These are phyloP conservation scores for Monosporascus sp. DNA, from an alignment of 2,329 filamentous ascomycete genomes.

Conservation along the genomic window DNA sequence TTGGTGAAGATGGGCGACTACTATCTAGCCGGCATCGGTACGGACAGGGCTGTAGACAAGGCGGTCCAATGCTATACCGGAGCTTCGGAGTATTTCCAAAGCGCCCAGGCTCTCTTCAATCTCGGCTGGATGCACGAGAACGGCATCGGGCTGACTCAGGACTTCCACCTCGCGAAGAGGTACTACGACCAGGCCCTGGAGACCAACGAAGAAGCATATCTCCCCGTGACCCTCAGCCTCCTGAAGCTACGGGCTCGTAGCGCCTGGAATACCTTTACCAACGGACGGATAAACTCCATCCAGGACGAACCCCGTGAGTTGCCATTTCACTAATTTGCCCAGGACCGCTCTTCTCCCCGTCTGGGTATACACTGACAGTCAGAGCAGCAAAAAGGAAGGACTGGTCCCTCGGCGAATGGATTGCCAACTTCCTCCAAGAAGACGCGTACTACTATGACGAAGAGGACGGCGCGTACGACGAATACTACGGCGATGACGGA, in stretches of 20 bases:
- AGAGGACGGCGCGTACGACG: constrained; percentile 43
- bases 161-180: constrained; percentile 94
- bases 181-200: constrained; percentile 92
- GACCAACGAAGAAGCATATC: constrained; percentile 87
- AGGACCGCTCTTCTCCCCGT: neutral
- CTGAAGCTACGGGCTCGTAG: constrained; percentile 79
- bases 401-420: constrained; percentile 80
- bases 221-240: constrained; percentile 84
- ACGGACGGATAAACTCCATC: constrained; percentile 88
- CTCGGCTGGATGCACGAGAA: constrained; percentile 99
- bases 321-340: neutral
- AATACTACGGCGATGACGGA: constrained; percentile 49
- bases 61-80: constrained; percentile 90
- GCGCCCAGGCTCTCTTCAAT: constrained; percentile 94
- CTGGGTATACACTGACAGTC: constrained; percentile 22
- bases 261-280: constrained; percentile 90
- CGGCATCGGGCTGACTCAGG: constrained; percentile 84
- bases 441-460: constrained; percentile 60
- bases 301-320: constrained; percentile 79
- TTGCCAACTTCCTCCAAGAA: constrained; percentile 75
- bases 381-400: constrained; percentile 60
- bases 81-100: constrained; percentile 85
- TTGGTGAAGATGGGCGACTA: constrained; percentile 99
- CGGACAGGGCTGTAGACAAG: constrained; percentile 68
- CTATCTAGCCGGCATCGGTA: constrained; percentile 79